Conservation (phyloP, 345 rosid species). For the Acer campestre region DNA sequence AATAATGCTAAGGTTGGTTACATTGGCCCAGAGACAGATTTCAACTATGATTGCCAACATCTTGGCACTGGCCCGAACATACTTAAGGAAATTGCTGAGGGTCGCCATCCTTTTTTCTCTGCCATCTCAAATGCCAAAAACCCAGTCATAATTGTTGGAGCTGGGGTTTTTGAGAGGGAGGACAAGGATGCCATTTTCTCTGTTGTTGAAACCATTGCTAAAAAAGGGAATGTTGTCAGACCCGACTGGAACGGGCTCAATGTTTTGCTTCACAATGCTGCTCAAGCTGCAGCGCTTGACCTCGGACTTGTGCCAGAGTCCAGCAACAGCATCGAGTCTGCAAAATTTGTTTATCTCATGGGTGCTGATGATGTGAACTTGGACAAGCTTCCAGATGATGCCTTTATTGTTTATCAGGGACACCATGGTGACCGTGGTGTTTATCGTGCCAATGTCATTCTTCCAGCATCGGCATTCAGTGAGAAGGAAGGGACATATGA, state of each 20-base stretch:
- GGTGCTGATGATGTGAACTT: constrained; percentile 92
- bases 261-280: constrained; percentile 83
- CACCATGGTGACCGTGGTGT: constrained; percentile 93
- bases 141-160: constrained; percentile 90
- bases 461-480: constrained; percentile 87
- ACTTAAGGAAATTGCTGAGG: constrained; percentile 76
- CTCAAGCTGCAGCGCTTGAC: constrained; percentile 98
- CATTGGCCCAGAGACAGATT: constrained; percentile 75
- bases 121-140: constrained; percentile 73
- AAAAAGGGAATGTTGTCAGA: constrained; percentile 70
- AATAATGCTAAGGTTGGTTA: constrained; percentile 87
- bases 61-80: constrained; percentile 90
- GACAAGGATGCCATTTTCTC: constrained; percentile 85
- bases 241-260: constrained; percentile 97
- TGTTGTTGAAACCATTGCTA: constrained; percentile 67
- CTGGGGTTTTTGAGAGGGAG: constrained; percentile 78
- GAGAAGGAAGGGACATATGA: constrained; percentile 97
- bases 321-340: constrained; percentile 61
- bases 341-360: constrained; percentile 90
- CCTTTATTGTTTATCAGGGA: constrained; percentile 94
- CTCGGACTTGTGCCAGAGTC: constrained; percentile 94
- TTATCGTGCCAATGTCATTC: constrained; percentile 87
- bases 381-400: constrained; percentile 82
- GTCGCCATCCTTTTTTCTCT: constrained; percentile 72
- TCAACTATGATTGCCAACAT: constrained; percentile 82